Evolutionary conservation across 164 flowering plant genomes (phyloP), one percentile per base, ranked within the genome.

Genomic region (Chimonanthus salicifolius): DNA sequence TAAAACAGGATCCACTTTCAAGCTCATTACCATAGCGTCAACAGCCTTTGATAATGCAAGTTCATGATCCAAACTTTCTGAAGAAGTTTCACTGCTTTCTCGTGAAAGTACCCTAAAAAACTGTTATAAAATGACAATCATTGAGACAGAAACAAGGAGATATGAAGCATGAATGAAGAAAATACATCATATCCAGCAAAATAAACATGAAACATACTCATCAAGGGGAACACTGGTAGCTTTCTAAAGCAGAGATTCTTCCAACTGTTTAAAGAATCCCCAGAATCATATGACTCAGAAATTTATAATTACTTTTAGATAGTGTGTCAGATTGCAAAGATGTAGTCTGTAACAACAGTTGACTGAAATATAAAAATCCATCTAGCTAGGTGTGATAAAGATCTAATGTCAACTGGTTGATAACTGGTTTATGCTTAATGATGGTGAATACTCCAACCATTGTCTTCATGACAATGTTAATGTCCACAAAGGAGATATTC

Each of bases 21-120:
- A 83, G 81, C 86, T 84, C 50, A 73, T 73, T 13, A 54, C 87
- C 87, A 88, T 85, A 46, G 82, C 87, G 81, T 92, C 97, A 79
- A 92, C 84, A 50, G 85, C 85, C 75, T 91, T 96, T 7, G 88
- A 70, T 79, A 96, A 78, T 64, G 93, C 99, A 72, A 81, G 76
- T 68, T 89, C 88, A 75, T 78, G 78, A 21, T 93, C 98, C 77
- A 66, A 72, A 73, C 69, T 81, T 72, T 88, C 88, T 47, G 88
- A 79, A 76, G 94, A 79, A 73, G 58, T 20, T 15, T 79, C 90
- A 62, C 66, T 84, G 62, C 63, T 74, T 74, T 94, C 94, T 82
- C 89, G 97, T 6, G 94, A 80, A 3, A 94, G 87, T 69, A 92
- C 71, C 84, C 92, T 90, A 77, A 94, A 67, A 78, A 88, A 92